Conservation (phyloP, 768 basidiomycete genomes). For the Mycena albidolilacea region DNA sequence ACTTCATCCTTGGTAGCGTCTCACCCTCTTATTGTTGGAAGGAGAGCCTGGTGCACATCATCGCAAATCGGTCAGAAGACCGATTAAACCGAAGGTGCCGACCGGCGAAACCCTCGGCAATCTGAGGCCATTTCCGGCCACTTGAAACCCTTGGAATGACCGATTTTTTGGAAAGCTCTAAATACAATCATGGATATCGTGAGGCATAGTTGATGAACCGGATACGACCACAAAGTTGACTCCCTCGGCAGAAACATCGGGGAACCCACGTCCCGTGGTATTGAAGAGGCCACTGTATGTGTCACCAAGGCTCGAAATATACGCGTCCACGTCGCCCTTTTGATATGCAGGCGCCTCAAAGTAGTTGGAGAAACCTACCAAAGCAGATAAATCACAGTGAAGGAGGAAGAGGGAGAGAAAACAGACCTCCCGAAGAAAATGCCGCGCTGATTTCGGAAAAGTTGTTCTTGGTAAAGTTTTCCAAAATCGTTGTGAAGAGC, state of each 20-base stretch:
- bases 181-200: neutral
- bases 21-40: too few relatives aligned
- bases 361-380: slow-evolving; percentile 58
- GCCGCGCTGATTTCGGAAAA: slow-evolving; percentile 26
- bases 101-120: too few relatives aligned
- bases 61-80: too few relatives aligned
- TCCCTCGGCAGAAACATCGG: too few relatives aligned
- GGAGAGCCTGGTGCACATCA: too few relatives aligned
- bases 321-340: slow-evolving; percentile 45
- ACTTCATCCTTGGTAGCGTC: too few relatives aligned
- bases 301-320: slow-evolving; percentile 43
- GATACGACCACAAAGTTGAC: too few relatives aligned
- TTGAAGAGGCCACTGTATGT: slow-evolving; percentile 7
- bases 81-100: too few relatives aligned
- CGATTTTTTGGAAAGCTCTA: neutral
- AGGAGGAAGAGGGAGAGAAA: slow-evolving; percentile 5
- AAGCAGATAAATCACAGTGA: slow-evolving; percentile 22
- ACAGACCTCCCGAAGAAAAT: slow-evolving; percentile 28
- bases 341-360: slow-evolving; percentile 55
- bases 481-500: too few relatives aligned
- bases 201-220: neutral
- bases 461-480: too few relatives aligned
- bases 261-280: slow-evolving; percentile 34
- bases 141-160: too few relatives aligned
- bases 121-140: too few relatives aligned